Percentiles rank a stretch among this genome's conserved stretches.
Evolutionary conservation across 1,139 yeast genomes (phyloP).

Genomic region (Candida smagusa): DNA sequence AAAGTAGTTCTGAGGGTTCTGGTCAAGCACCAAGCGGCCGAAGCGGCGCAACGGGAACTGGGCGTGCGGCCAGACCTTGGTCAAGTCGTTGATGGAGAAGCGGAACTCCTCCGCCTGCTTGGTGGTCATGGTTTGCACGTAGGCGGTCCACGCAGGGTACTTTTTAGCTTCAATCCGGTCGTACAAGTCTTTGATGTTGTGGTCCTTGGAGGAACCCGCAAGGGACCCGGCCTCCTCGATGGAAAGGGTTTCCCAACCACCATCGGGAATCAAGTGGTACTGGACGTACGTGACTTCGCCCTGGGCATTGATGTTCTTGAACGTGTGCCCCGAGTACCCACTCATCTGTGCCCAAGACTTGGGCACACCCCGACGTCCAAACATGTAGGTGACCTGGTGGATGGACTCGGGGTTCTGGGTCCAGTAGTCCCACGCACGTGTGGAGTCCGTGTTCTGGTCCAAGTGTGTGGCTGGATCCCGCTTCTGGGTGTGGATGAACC

Average conservation of each 20-base stretch:
- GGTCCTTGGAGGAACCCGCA: constrained; percentile 64
- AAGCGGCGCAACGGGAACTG: constrained; percentile 57
- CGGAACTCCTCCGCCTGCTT: constrained; percentile 59
- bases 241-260: constrained; percentile 54
- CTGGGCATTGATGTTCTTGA: constrained; percentile 62
- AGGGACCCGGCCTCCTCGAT: constrained; percentile 56
- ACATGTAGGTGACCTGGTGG: constrained; percentile 61
- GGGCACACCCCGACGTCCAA: constrained; percentile 71
- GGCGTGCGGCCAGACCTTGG: constrained; percentile 61
- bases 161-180: constrained; percentile 60
- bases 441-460: constrained; percentile 56
- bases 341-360: constrained; percentile 62
- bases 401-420: constrained; percentile 58
- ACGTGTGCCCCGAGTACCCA: constrained; percentile 72
- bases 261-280: constrained; percentile 59
- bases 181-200: constrained; percentile 61
- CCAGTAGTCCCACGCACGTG: constrained; percentile 69
- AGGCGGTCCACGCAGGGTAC: constrained; percentile 61
- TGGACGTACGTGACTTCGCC: constrained; percentile 69
- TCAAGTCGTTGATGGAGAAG: constrained; percentile 67
- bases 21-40: constrained; percentile 52
- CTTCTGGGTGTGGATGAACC: constrained; percentile 63
- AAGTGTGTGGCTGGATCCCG: constrained; percentile 78
- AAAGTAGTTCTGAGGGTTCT: constrained; percentile 55
- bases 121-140: constrained; percentile 66